Evolutionary conservation across 768 basidiomycete genomes (phyloP).

Genomic region (Hydnum rufescens): DNA sequence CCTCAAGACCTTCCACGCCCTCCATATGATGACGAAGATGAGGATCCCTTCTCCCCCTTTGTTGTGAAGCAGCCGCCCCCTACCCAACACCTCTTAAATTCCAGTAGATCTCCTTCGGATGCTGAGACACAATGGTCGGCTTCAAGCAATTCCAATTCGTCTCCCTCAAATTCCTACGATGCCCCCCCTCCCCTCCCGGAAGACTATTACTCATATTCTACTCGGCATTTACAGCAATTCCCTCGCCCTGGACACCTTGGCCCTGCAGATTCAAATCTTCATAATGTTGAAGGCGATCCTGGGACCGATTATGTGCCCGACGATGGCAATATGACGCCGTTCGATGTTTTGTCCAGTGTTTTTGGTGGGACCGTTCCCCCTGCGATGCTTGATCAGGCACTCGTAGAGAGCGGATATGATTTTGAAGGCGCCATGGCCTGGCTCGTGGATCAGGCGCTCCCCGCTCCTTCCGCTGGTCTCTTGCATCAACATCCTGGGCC

Average conservation of each 20-base stretch:
- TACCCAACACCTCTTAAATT: constrained; percentile 37
- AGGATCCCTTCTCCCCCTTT: constrained; percentile 23
- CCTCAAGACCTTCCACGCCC: constrained; percentile 5
- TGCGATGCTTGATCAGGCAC: constrained; percentile 82
- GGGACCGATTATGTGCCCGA: not conserved
- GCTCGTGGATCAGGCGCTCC: constrained; percentile 59
- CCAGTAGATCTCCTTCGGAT: constrained; percentile 25
- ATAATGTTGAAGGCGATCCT: not conserved
- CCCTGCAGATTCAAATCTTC: not conserved
- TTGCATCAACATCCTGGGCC: constrained; percentile 3
- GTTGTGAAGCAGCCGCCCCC: constrained; percentile 17
- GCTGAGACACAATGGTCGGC: constrained; percentile 24
- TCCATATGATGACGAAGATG: constrained; percentile 29
- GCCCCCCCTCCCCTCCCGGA: constrained; percentile 11
- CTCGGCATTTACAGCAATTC: not conserved
- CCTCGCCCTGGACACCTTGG: not conserved
- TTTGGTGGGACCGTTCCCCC: constrained; percentile 82
- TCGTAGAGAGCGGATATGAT: constrained; percentile 74
- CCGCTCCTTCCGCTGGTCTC: constrained; percentile 23
- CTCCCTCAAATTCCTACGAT: constrained; percentile 9
- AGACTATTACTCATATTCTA: not conserved
- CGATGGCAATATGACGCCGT: constrained; percentile 81
- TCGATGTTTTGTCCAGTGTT: constrained; percentile 86
- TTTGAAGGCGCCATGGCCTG: constrained; percentile 93
- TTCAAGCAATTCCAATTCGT: constrained; percentile 25